Base-by-base conservation (phyloP, 1,139 yeast genomes). In the Yamadazyma atlantica region DNA sequence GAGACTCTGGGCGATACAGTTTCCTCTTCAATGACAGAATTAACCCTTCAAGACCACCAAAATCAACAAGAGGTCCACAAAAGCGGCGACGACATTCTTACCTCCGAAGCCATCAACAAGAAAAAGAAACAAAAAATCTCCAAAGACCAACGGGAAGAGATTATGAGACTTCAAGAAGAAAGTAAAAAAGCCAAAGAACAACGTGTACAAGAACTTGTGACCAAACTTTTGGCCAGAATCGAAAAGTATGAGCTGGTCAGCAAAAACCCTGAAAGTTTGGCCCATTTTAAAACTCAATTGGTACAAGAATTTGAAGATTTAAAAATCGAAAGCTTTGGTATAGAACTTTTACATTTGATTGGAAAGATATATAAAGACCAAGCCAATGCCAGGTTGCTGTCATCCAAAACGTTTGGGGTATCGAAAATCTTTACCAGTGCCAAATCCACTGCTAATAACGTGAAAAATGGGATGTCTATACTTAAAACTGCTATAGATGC, bases 291-390 rank as follows among this genome's bases (percentile, higher is more conserved):
- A 29, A 41, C 47, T 4, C 73, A 74, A 42, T 59, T 84, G 17
- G 57, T 62, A 13, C 65, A 64, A 39, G 92, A 85, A 51, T 75
- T 84, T 44, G 90, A 84, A 50, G 79, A 71, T 44, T 57, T 71
- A 55, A 71, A 71, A 43, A 61, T 65, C 33, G 78, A 72, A 51
- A 68, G 74, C 50, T 72, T 72, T 47, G 78, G 78, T 14, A 58
- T 72, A 35, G 74, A 71, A 46, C 55, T 72, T 34, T 59, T 70
- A 41, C 77, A 72, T 46, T 57, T 78, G 33, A 79, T 85, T 45
- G 89, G 90, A 11, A 77, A 76, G 44, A 75, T 82, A 11, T 85
- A 85, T 55, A 67, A 68, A 33, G 67, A 73, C 24, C 83, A 82
- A 53, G 85, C 88, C 3, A 51, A 55, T 39, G 75, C 73, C 4